Percentiles rank a stretch among this genome's conserved stretches.
These are phyloP conservation scores for Warburgia ugandensis DNA, from an alignment of 164 flowering plant species.

Conservation along the genomic window DNA sequence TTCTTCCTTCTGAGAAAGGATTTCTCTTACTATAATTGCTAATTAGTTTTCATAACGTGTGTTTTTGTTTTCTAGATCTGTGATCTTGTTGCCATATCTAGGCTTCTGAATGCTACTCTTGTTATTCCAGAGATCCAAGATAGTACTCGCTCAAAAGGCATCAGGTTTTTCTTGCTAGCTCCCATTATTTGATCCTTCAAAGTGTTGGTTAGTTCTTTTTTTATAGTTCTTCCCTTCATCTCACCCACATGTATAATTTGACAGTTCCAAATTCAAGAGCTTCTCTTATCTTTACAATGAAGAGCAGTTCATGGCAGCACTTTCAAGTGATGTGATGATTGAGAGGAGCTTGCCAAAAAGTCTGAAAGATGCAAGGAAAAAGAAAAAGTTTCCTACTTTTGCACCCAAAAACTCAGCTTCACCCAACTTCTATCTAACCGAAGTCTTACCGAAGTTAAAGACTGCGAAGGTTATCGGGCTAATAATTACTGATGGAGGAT, in stretches of 20 bases:
- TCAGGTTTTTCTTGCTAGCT: constrained; percentile 45
- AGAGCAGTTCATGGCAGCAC: constrained; percentile 76
- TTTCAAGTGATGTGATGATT: constrained; percentile 62
- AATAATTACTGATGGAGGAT: constrained; percentile 63
- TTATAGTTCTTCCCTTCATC: background rate
- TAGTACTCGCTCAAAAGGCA: constrained; percentile 72
- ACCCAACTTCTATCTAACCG: constrained; percentile 47
- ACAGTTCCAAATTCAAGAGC: constrained; percentile 81
- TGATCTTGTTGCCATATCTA: constrained; percentile 88
- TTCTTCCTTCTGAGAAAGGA: constrained; percentile 4
- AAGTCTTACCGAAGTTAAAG: constrained; percentile 62
- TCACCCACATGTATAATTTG: constrained; percentile 5
- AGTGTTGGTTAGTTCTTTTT: background rate
- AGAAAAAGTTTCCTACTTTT: constrained; percentile 53
- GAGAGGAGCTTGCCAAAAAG: constrained; percentile 63
- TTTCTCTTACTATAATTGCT: constrained; percentile 9
- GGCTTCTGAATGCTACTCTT: constrained; percentile 97
- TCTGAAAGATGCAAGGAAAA: constrained; percentile 59
- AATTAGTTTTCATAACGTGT: constrained; percentile 29
- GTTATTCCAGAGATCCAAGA: constrained; percentile 95
- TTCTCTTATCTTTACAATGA: constrained; percentile 91
- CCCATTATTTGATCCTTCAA: background rate
- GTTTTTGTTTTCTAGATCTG: constrained; percentile 66
- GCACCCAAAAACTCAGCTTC: constrained; percentile 61
- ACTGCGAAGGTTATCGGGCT: constrained; percentile 66